A percentile compares a stretch with the other conserved stretches of the same genome.
phyloP scores from a whole-genome alignment of 179 eudicot species.

The Spinacia oleracea region DNA sequence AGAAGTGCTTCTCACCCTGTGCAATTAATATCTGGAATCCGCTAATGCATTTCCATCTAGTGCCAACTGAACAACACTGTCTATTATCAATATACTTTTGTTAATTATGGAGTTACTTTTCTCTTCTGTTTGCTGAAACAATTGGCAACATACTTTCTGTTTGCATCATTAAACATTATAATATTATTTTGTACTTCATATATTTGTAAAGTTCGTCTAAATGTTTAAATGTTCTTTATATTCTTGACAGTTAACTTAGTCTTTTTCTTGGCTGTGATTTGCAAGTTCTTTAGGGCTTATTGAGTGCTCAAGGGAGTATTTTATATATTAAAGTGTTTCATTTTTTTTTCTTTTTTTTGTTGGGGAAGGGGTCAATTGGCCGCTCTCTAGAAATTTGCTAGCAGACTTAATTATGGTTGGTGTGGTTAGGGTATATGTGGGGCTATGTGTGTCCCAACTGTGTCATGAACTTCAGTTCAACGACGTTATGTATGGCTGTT shows the following conservation, averaged over 20 bases:
- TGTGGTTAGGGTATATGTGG: background rate
- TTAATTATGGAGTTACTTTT: constrained; percentile 9
- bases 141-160: constrained; percentile 16
- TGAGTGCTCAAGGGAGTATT: background rate
- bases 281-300: background rate
- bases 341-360: background rate
- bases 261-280: background rate
- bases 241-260: background rate
- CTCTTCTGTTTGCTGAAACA: constrained; percentile 1
- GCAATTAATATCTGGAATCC: constrained; percentile 2
- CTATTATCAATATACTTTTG: constrained; percentile 5
- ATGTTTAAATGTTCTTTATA: background rate
- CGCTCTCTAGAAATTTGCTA: too few relatives aligned
- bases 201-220: background rate
- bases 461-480: background rate
- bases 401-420: background rate
- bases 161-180: constrained; percentile 9
- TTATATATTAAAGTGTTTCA: background rate
- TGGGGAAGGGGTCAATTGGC: background rate
- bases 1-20: constrained; percentile 19
- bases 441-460: background rate
- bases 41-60: constrained; percentile 10
- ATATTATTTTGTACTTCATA: constrained; percentile 1
- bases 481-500: background rate
- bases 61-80: constrained; percentile 19